A percentile compares a stretch with the other conserved stretches of the same genome.
These are phyloP conservation scores for Ganoderma lucidum DNA, from an alignment of 1,284 basidiomycete species.

Conservation along the genomic window DNA sequence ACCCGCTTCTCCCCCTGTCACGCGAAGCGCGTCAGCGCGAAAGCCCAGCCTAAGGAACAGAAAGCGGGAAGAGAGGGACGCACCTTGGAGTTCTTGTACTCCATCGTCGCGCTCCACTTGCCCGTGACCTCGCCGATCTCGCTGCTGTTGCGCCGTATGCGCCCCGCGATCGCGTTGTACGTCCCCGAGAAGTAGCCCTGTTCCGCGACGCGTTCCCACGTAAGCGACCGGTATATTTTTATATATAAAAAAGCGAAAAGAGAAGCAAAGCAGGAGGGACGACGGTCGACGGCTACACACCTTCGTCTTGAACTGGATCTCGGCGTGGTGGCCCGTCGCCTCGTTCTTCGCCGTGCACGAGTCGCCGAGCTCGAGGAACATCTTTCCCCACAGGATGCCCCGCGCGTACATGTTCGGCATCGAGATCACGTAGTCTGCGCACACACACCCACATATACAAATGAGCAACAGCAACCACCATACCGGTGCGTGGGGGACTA, in stretches of 20 bases:
- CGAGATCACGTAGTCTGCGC: constrained; percentile 81
- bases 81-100: constrained; percentile 81
- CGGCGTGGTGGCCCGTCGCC: constrained; percentile 77
- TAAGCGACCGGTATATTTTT: no score
- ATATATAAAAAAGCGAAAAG: not conserved
- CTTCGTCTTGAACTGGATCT: constrained; percentile 99
- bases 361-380: constrained; percentile 97
- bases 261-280: not conserved
- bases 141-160: constrained; percentile 70
- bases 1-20: constrained; percentile 76
- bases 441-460: not conserved
- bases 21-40: not conserved
- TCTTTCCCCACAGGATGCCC: constrained; percentile 97
- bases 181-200: constrained; percentile 97
- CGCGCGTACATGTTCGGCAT: constrained; percentile 99
- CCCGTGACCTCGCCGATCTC: constrained; percentile 91
- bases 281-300: constrained; percentile 44
- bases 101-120: constrained; percentile 93
- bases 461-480: not conserved
- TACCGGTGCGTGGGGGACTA: no score
- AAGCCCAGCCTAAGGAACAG: not conserved
- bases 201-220: not conserved
- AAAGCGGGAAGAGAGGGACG: constrained; percentile 15
- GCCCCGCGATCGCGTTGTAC: constrained; percentile 92
- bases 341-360: constrained; percentile 88